Evolutionary conservation across 495 filamentous ascomycete species (phyloP).

Genomic region (Podospora pseudopauciseta): DNA sequence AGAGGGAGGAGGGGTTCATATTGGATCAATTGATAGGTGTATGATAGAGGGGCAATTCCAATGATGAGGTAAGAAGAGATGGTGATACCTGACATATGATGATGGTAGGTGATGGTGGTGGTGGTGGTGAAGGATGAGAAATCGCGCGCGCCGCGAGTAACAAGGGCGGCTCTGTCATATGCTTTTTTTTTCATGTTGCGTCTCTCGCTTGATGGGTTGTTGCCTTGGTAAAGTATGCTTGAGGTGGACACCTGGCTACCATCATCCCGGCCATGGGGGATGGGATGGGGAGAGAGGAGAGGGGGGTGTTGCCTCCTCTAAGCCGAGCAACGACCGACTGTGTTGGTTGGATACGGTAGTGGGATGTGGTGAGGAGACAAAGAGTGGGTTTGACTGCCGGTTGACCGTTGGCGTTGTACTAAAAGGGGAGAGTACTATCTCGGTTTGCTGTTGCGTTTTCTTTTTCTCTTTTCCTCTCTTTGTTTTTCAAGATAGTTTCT

Average conservation of each 20-base stretch:
- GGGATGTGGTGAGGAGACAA: not conserved
- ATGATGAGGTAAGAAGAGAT: not conserved
- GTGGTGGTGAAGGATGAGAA: not conserved
- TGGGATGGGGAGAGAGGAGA: not conserved
- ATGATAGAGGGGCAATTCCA: too few relatives aligned
- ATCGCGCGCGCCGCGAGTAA: not conserved
- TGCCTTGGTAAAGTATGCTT: not conserved
- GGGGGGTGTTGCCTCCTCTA: not conserved
- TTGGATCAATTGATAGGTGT: too few relatives aligned
- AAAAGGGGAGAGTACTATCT: not conserved
- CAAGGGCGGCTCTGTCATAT: not conserved
- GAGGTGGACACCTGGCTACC: not conserved
- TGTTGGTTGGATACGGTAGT: not conserved
- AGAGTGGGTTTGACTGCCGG: not conserved
- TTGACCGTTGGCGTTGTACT: not conserved
- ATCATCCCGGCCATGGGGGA: not conserved
- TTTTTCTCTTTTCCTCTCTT: not conserved
- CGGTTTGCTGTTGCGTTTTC: not conserved
- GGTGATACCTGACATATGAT: not conserved
- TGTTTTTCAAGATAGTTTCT: slow-evolving; percentile 3
- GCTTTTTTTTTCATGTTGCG: not conserved
- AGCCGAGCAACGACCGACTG: not conserved
- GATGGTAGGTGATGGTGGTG: not conserved
- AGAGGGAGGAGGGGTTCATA: not conserved
- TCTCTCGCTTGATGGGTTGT: not conserved